Evolutionary conservation across 2,329 filamentous ascomycete genomes (phyloP), one percentile per base, ranked within the genome.

Genomic region (Elsinoe perseae): DNA sequence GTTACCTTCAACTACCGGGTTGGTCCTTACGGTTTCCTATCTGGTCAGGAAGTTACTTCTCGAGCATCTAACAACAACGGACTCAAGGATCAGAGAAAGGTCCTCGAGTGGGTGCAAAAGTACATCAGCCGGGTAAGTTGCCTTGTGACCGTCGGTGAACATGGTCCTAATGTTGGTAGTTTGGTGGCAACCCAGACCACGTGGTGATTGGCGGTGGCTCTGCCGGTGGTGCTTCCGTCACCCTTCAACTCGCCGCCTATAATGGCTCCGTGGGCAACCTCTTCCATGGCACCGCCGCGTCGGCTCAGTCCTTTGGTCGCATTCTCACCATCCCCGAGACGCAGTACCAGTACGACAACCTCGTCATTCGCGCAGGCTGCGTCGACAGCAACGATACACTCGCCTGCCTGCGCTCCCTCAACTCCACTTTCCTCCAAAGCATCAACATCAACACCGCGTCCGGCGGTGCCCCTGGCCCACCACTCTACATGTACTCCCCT

Each of bases 1-100:
- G 84, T 91, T 1, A 84, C 77, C 8, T 79, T 88, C 70, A 90
- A 89, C 69, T 90, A 91, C 66, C 82, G 87, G 4, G 85, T 91
- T 9, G 86, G 86, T 0, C 78, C 80, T 0, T 89, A 83, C 61
- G 87, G 87, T 0, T 91, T 90, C 65, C 74, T 91, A 10, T 80
- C 81, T 1, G 75, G 81, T 56, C 71, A 78, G 14, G 78, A 85
- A 62, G 69, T 84, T 1, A 61, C 70, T 28, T 63, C 64, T 61
- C 61, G 70, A 3, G 78, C 80, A 2, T 79, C 77, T 57, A 65
- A 83, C 32, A 90, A 90, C 67, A 83, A 83, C 62, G 87, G 87
- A 1, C 72, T 90, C 1, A 78, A 79, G 30, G 86, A 90, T 66
- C 85, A 89, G 68, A 73, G 83, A 54, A 84, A 85, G 64, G 83